phyloP scores from a whole-genome alignment of 441 rosid species.

The Omphalea diandra region DNA sequence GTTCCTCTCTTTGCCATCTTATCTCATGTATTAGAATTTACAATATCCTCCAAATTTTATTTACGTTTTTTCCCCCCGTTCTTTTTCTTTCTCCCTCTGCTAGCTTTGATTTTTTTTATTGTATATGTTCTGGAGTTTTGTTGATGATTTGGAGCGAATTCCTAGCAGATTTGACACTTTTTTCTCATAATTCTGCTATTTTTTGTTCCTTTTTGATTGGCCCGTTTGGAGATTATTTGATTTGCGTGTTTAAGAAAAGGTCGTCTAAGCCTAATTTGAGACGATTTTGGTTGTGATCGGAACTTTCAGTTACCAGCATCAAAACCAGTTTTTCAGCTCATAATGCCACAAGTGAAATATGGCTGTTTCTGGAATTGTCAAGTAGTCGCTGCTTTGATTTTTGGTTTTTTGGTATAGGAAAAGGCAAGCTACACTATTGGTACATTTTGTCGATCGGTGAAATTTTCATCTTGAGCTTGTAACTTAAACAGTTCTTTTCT shows the following conservation, averaged over 20 bases:
- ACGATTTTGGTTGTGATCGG: not conserved
- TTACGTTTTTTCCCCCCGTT: slow-evolving; percentile 17
- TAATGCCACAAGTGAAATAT: slow-evolving; percentile 6
- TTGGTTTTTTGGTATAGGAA: not conserved
- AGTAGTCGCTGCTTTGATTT: not conserved
- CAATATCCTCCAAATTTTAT: slow-evolving; percentile 9
- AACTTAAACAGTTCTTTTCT: slow-evolving; percentile 25
- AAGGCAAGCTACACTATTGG: slow-evolving; percentile 11
- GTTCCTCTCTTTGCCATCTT: slow-evolving; percentile 8
- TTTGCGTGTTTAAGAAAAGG: slow-evolving; percentile 8
- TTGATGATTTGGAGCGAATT: not conserved
- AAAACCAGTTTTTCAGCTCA: not conserved
- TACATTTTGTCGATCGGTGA: slow-evolving; percentile 17
- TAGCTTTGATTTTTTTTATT: not conserved
- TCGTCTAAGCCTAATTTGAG: slow-evolving; percentile 17
- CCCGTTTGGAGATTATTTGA: not conserved
- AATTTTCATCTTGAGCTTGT: slow-evolving; percentile 20
- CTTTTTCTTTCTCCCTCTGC: not conserved
- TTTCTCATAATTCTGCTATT: not conserved
- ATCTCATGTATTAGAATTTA: slow-evolving; percentile 1
- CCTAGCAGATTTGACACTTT: slow-evolving; percentile 1
- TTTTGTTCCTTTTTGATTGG: not conserved
- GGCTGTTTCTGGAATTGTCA: slow-evolving; percentile 15
- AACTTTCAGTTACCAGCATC: not conserved
- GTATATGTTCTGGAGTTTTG: not conserved